A percentile compares a stretch with the other conserved stretches of the same genome.
Evolutionary conservation across 2,329 filamentous ascomycete species (phyloP).

Genomic region (Aspergillus quadrilineatus): DNA sequence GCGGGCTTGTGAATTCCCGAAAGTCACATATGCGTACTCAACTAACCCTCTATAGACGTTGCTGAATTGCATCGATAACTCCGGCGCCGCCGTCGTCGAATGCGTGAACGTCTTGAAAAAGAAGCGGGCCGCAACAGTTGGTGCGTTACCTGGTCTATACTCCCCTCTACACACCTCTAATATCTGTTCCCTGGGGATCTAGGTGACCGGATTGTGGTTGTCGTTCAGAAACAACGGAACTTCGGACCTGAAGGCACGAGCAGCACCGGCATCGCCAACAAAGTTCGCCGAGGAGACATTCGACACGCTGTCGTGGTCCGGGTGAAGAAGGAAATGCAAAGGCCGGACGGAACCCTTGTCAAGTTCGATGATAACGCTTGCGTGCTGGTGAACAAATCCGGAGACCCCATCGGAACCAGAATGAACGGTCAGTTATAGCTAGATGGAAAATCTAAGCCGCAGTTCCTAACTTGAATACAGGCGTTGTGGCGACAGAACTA

Average conservation of each 20-base stretch:
- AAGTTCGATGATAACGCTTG: constrained; percentile 98
- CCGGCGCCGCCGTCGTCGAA: constrained; percentile 93
- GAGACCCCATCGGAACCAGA: constrained; percentile 89
- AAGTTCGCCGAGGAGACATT: constrained; percentile 94
- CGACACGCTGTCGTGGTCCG: constrained; percentile 94
- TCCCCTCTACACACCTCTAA: not conserved
- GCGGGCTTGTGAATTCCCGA: too few species aligned
- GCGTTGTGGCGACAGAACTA: constrained; percentile 86
- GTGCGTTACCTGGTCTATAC: constrained; percentile 52
- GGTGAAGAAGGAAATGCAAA: constrained; percentile 81
- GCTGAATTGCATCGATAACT: constrained; percentile 99
- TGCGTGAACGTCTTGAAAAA: constrained; percentile 91
- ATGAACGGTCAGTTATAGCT: constrained; percentile 64
- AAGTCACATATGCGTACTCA: constrained; percentile 7
- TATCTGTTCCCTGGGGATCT: constrained; percentile 1
- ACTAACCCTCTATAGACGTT: constrained; percentile 64
- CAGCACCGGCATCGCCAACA: constrained; percentile 76
- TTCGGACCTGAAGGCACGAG: constrained; percentile 70
- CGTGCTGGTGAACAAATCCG: constrained; percentile 93
- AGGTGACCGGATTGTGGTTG: constrained; percentile 96
- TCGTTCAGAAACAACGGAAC: constrained; percentile 91
- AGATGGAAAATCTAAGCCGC: not conserved
- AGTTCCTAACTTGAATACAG: constrained; percentile 41
- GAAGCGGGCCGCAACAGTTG: constrained; percentile 81
- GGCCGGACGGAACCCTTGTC: constrained; percentile 84